Evolutionary conservation across 495 filamentous ascomycete species (phyloP).

Genomic region (Cryomyces minteri): DNA sequence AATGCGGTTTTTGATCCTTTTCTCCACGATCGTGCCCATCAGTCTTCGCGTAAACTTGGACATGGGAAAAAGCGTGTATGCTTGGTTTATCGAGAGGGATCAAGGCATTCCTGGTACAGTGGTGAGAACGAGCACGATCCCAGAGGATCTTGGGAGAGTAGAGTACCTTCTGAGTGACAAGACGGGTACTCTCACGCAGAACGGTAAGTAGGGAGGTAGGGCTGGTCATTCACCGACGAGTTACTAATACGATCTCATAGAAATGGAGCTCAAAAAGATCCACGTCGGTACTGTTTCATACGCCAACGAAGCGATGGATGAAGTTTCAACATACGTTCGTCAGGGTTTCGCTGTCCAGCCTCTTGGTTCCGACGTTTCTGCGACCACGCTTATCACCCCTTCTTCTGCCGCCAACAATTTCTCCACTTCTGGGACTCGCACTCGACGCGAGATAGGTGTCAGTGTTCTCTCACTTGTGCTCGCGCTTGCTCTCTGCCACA

Average conservation of each 20-base stretch:
- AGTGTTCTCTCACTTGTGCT: conserved; percentile 81
- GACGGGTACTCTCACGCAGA: conserved; percentile 92
- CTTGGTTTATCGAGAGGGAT: conserved; percentile 86
- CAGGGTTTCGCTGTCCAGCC: conserved; percentile 51
- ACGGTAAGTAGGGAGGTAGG: conserved; percentile 29
- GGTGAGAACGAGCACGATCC: conserved; percentile 91
- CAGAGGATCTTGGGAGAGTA: conserved; percentile 86
- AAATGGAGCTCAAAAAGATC: conserved; percentile 98
- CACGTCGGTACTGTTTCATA: conserved; percentile 97
- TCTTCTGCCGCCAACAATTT: conserved; percentile 38
- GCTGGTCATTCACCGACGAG: conserved; percentile 3
- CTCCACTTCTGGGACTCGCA: conserved; percentile 45
- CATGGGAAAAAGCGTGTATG: conserved; percentile 92
- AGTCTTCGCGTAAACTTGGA: conserved; percentile 91
- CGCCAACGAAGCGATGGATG: conserved; percentile 96
- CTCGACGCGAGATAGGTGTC: conserved; percentile 78
- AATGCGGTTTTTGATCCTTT: conserved; percentile 91
- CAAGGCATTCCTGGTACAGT: conserved; percentile 78
- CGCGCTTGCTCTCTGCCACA: conserved; percentile 88
- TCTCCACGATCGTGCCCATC: conserved; percentile 96
- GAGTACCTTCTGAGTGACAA: conserved; percentile 97
- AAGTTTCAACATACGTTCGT: conserved; percentile 70
- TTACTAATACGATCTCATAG: conserved; percentile 15
- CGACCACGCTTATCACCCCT: conserved; percentile 42
- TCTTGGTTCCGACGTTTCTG: conserved; percentile 16